Conservation (phyloP, 805 yeast genomes). For the Monosporozyma solicola region DNA sequence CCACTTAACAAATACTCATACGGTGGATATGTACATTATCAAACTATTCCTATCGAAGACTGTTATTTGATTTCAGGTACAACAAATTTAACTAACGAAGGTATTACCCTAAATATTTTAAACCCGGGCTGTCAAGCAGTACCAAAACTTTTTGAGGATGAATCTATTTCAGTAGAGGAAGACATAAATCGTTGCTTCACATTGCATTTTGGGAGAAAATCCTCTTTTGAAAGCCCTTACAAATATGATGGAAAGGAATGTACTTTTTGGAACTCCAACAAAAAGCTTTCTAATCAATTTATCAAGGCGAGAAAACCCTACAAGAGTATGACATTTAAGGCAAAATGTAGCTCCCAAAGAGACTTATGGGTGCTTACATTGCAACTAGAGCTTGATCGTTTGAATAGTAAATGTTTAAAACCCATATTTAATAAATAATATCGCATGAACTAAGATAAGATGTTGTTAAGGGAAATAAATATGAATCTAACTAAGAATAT, state of each 20-base stretch:
- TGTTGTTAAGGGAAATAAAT: background rate
- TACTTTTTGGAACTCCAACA: slow-evolving; percentile 25
- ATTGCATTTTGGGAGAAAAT: slow-evolving; percentile 57
- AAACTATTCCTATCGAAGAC: slow-evolving; percentile 50
- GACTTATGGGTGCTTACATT: slow-evolving; percentile 65
- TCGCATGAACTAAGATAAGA: no score
- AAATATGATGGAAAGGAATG: background rate
- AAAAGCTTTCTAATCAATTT: background rate
- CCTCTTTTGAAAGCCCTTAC: no score
- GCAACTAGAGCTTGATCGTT: slow-evolving; percentile 31
- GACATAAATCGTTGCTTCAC: slow-evolving; percentile 72
- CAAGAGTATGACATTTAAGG: slow-evolving; percentile 60
- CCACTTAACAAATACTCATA: background rate
- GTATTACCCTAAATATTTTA: slow-evolving; percentile 36
- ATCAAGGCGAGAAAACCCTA: slow-evolving; percentile 59
- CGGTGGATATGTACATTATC: background rate
- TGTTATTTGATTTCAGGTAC: slow-evolving; percentile 74
- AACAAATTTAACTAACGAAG: slow-evolving; percentile 43
- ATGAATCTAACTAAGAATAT: background rate
- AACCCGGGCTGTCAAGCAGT: slow-evolving; percentile 49
- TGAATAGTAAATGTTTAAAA: slow-evolving; percentile 6
- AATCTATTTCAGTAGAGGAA: slow-evolving; percentile 76
- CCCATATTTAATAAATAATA: background rate
- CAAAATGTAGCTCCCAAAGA: slow-evolving; percentile 72
- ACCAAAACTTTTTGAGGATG: slow-evolving; percentile 72